Evolutionary conservation across 768 basidiomycete species (phyloP).

Genomic region (Cytidiella melzeri): DNA sequence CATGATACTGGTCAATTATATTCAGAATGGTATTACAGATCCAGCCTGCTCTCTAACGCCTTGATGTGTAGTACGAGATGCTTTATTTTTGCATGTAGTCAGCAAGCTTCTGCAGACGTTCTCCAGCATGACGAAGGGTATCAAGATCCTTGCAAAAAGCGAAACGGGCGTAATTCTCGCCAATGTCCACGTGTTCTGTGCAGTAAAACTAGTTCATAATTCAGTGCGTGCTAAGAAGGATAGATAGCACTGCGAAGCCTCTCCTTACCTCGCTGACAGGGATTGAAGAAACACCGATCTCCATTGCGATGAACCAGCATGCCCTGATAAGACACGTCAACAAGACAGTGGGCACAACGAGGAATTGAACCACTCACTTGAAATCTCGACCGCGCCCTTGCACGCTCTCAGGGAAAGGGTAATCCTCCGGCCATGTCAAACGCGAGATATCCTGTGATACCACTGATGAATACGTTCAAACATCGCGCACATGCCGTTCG

Average conservation of each 20-base stretch:
- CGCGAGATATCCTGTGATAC: constrained; percentile 63
- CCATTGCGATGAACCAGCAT: constrained; percentile 93
- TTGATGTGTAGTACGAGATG: neutral
- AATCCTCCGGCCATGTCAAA: constrained; percentile 78
- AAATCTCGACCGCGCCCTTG: constrained; percentile 84
- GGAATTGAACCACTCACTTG: constrained; percentile 45
- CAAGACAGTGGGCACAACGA: neutral
- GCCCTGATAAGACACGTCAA: constrained; percentile 41
- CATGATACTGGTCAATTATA: neutral
- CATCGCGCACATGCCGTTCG: no score
- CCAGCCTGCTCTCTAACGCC: neutral
- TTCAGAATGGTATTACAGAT: neutral
- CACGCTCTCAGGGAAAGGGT: constrained; percentile 72
- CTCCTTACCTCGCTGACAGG: constrained; percentile 88
- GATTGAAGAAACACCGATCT: constrained; percentile 87
- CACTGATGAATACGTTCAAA: neutral
- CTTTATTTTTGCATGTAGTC: constrained; percentile 42
- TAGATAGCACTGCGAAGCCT: neutral
- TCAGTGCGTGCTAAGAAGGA: constrained; percentile 1
- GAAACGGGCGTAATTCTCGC: constrained; percentile 83
- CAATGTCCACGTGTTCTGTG: constrained; percentile 76
- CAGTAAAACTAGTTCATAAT: constrained; percentile 73
- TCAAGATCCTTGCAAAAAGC: constrained; percentile 95
- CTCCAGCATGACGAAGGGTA: constrained; percentile 75
- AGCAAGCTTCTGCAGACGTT: constrained; percentile 69